Base-by-base conservation (phyloP, 2,329 filamentous ascomycete species). In the Ophiobolus disseminans region DNA sequence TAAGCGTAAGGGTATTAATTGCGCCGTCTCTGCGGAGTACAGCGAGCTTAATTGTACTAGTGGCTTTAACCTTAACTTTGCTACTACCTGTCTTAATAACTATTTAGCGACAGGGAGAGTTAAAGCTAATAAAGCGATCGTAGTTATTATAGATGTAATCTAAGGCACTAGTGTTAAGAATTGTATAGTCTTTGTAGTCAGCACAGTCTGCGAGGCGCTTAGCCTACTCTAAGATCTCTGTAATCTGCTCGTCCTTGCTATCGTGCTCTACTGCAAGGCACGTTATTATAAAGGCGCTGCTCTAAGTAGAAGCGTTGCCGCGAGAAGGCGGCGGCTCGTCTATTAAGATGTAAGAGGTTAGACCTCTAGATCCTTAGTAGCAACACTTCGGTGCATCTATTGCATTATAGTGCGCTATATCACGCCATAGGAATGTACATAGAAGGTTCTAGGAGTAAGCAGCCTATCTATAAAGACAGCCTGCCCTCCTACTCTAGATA, bases 1-100 rank as follows among this genome's bases (percentile, higher is more conserved):
- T 36, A 36, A 36, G 34, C 14, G 34, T 36, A 13, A 36, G 34
- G n/a, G 34, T 36, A 36, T 36, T 21, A 10, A 36, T 36, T 36
- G 34, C 34, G 34, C 34, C 34, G 17, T 36, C 34, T 36, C 34
- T 17, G 17, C 34, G 17, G 34, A 36, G 34, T 36, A 36, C 34
- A 21, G 34, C 34, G 17, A 36, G 34, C 34, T 36, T 36, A 21
- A 36, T 36, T 11, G 34, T 36, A 36, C 34, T 17, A 21, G 34
- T 36, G 7, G 34, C 17, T 17, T 36, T 17, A 20, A 36, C 34
- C 34, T 36, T 21, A 9, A 36, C 34, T 36, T 17, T 36, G 34
- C 34, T 17, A 36, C 34, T 17, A 21, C 34, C 34, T 20, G 34
- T 36, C 34, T 36, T 21, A 17, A 36, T 36, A 36, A 36, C 17